Conservation (phyloP, 108 stramenopile species). For the Discostella pseudostelligera region DNA sequence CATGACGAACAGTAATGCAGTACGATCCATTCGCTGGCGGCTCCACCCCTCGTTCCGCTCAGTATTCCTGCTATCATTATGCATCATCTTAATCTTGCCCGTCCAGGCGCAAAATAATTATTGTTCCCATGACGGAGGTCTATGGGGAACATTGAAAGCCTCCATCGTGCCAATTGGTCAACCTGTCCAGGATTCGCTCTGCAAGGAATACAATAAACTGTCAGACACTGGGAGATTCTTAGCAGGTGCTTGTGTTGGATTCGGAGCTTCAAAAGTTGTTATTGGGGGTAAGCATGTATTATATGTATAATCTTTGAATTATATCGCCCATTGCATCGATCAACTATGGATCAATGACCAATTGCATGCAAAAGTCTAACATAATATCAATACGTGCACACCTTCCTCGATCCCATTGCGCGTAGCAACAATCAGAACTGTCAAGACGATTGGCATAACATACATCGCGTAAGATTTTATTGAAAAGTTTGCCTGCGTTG, state of each 20-base stretch:
- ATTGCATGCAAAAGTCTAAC: too few relatives aligned
- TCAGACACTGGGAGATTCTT: slow-evolving; percentile 36
- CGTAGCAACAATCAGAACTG: slow-evolving; percentile 13
- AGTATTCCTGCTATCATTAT: neutral
- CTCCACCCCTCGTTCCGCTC: neutral
- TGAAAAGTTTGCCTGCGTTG: too few relatives aligned
- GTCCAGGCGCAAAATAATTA: neutral
- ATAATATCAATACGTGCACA: neutral
- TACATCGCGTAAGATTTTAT: slow-evolving; percentile 45
- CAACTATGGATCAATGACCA: too few relatives aligned
- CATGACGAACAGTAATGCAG: too few relatives aligned
- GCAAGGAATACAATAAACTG: slow-evolving; percentile 19
- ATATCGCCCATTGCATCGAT: neutral
- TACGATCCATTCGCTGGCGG: neutral
- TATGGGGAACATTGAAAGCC: slow-evolving; percentile 25
- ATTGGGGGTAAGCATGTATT: slow-evolving; percentile 31
- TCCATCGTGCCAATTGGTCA: neutral
- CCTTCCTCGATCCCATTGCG: neutral
- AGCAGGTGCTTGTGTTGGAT: slow-evolving; percentile 30
- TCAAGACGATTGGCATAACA: slow-evolving; percentile 34
- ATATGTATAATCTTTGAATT: neutral
- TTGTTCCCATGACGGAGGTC: slow-evolving; percentile 29
- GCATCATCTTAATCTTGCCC: neutral
- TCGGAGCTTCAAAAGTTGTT: slow-evolving; percentile 29
- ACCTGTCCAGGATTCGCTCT: slow-evolving; percentile 13